Percentiles rank a stretch among this genome's conserved stretches.
These are phyloP conservation scores for Globisporangium radiosum DNA, from an alignment of 352 stramenopile species.

Conservation along the genomic window DNA sequence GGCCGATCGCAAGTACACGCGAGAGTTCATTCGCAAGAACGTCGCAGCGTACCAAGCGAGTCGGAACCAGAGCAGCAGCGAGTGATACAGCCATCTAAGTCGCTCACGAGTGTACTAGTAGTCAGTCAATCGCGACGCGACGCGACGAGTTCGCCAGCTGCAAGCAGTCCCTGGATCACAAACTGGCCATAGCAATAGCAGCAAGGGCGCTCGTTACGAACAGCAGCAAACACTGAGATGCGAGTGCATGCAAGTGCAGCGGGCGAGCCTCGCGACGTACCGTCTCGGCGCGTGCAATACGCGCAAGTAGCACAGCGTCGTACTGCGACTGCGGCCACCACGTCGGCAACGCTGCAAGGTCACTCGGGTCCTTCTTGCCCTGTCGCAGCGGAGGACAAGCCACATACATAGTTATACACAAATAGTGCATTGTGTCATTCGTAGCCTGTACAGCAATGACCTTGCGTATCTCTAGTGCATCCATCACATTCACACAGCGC, in stretches of 20 bases:
- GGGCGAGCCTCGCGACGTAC: slow-evolving; percentile 10
- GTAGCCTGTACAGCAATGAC: too few relatives aligned
- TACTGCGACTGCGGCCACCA: slow-evolving; percentile 61
- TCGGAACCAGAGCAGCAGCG: slow-evolving; percentile 12
- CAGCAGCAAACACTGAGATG: neutral
- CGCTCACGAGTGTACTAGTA: too few relatives aligned
- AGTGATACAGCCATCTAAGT: neutral
- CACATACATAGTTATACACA: neutral
- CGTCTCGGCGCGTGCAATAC: slow-evolving; percentile 37
- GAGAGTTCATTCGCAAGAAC: slow-evolving; percentile 54
- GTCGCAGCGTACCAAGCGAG: slow-evolving; percentile 36
- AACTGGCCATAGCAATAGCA: neutral
- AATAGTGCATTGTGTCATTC: too few relatives aligned
- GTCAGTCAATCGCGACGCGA: neutral
- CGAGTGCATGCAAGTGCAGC: neutral
- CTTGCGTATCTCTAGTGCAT: too few relatives aligned
- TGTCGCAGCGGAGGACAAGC: neutral
- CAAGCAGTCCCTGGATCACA: slow-evolving; percentile 13
- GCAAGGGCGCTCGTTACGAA: too few relatives aligned
- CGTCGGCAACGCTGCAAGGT: slow-evolving; percentile 18
- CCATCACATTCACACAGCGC: too few relatives aligned
- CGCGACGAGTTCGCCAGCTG: slow-evolving; percentile 1
- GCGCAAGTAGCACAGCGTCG: slow-evolving; percentile 17
- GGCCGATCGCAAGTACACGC: slow-evolving; percentile 56
- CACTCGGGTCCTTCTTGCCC: slow-evolving; percentile 1